Base-by-base conservation (phyloP, 2,329 filamentous ascomycete genomes). In the Westerdykella aurantiaca region DNA sequence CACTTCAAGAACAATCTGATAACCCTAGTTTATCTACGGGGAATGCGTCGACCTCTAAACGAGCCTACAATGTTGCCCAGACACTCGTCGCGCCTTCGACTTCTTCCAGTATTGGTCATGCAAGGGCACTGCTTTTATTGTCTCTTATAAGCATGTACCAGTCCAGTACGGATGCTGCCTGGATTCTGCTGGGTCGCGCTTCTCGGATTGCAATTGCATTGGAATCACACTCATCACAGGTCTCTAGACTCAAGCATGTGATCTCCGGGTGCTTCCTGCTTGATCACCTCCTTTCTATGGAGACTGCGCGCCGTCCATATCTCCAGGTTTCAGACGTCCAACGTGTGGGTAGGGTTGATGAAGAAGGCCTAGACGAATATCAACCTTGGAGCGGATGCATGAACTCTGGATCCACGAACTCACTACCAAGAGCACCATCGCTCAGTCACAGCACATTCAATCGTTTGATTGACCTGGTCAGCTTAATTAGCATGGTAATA, bases 361-460 rank as follows among this genome's bases (percentile, higher is more conserved):
- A 86, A 60, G 81, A 85, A 52, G 82, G 82, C 1, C 67, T 83
- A 16, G 85, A 88, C 56, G 83, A 88, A 66, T 88, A 84, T 84
- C 80, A 85, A 51, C 80, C 82, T 1, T 88, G 85, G 85, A 72
- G 73, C 14, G 77, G 81, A 21, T 72, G 72, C 46, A 53, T 71
- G 44, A 63, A 67, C 49, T 66, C 69, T 34, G 31, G 39, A 44
- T 25, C 42, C 45, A n/a, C 43, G 44, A 31, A 47, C 51, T 31
- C 48, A 49, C 25, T 29, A 25, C 51, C 53, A 35, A 52, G 57
- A 37, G 51, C 51, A 17, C 65, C 65, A 5, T 51, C 73, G 11
- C 67, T 74, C 37, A 67, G 71, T 5, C 57, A 76, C 17, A 80
- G 76, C 54, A 76, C 72, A 5, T 78, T 79, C 55, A 79, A 79